A percentile compares a stretch with the other conserved stretches of the same genome.
These are phyloP conservation scores for Ziziphus jujuba DNA, from an alignment of 306 rosid species.

Conservation along the genomic window DNA sequence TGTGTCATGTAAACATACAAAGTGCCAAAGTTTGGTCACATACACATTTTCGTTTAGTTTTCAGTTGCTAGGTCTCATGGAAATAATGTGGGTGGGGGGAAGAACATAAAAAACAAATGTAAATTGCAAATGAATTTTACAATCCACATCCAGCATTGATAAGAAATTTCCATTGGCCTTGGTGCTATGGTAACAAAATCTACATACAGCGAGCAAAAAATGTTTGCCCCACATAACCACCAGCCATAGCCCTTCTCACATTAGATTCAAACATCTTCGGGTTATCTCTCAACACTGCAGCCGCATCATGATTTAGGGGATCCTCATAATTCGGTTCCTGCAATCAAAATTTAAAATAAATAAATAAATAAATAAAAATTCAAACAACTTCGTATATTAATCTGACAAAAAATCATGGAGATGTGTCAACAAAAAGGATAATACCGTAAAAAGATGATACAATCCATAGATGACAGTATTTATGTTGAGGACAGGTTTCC, in stretches of 20 bases:
- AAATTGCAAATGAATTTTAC: conserved; percentile 41
- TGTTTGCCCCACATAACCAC: conserved; percentile 89
- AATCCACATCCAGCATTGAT: conserved; percentile 42
- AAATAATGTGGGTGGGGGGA: too few relatives aligned
- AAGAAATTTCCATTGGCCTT: conserved; percentile 31
- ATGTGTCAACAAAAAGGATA: neutral
- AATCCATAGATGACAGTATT: conserved; percentile 84
- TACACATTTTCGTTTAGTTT: conserved; percentile 32
- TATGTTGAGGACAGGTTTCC: conserved; percentile 95
- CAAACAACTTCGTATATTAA: conserved; percentile 2
- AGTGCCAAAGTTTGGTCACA: conserved; percentile 35
- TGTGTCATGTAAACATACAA: conserved; percentile 23
- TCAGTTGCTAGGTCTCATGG: conserved; percentile 31
- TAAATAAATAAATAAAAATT: too few relatives aligned
- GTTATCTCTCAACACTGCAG: conserved; percentile 81
- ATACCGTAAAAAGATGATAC: conserved; percentile 88
- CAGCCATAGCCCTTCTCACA: conserved; percentile 89
- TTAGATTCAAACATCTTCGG: conserved; percentile 77
- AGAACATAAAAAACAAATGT: conserved; percentile 32
- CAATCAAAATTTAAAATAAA: conserved; percentile 14
- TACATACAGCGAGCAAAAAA: conserved; percentile 74
- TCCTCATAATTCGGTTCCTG: conserved; percentile 95
- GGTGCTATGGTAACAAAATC: conserved; percentile 22
- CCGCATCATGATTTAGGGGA: conserved; percentile 93
- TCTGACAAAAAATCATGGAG: neutral